These are phyloP conservation scores for Eutrema heterophyllum DNA, from an alignment of 345 rosid species.

Conservation along the genomic window DNA sequence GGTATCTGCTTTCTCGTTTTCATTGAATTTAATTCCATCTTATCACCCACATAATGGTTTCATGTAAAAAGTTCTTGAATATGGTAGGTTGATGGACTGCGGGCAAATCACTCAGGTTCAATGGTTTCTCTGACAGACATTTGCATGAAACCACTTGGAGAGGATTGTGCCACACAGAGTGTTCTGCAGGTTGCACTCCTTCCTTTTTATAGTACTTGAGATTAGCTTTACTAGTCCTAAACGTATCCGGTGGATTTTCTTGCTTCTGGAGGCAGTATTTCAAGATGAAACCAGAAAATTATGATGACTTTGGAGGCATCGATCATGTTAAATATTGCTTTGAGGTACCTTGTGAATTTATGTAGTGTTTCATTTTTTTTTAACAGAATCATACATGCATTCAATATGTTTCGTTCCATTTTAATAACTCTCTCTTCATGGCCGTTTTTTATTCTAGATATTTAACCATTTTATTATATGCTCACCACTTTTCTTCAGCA, in stretches of 20 bases:
- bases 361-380: too few relatives aligned
- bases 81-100: constrained; percentile 78
- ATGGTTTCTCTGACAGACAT: constrained; percentile 82
- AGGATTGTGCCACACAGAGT: constrained; percentile 95
- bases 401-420: not conserved
- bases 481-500: constrained; percentile 50
- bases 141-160: constrained; percentile 92
- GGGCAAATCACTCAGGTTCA: constrained; percentile 75
- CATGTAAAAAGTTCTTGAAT: not conserved
- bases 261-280: constrained; percentile 54
- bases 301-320: constrained; percentile 64
- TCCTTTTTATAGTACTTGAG: not conserved
- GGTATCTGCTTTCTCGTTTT: constrained; percentile 39
- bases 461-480: not conserved
- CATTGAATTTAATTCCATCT: not conserved
- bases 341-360: constrained; percentile 47
- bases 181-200: constrained; percentile 65
- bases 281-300: constrained; percentile 76
- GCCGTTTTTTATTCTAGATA: not conserved
- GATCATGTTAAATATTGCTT: constrained; percentile 86
- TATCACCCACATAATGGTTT: not conserved
- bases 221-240: constrained; percentile 3
- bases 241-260: constrained; percentile 9
- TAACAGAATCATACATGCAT: not conserved
- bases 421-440: not conserved